Percentiles rank a stretch among this genome's conserved stretches.
Evolutionary conservation across 2,329 filamentous ascomycete genomes (phyloP).

Genomic region (Aureobasidium sp.): DNA sequence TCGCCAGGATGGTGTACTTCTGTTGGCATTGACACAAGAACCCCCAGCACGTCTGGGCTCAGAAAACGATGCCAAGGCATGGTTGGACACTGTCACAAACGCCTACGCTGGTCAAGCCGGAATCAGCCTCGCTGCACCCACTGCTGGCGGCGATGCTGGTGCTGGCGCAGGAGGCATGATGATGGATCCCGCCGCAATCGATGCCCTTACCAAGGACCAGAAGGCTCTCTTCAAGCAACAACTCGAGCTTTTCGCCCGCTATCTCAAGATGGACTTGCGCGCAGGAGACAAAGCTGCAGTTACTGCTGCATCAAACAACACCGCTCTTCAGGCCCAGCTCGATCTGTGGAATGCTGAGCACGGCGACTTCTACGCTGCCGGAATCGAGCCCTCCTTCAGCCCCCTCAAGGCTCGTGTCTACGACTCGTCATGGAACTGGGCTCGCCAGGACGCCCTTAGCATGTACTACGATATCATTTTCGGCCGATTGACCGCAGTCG

Average conservation of each 20-base stretch:
- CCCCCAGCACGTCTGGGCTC: constrained; percentile 80
- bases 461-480: constrained; percentile 99
- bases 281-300: constrained; percentile 94
- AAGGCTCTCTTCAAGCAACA: constrained; percentile 96
- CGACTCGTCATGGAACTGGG: constrained; percentile 99
- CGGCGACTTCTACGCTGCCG: constrained; percentile 89
- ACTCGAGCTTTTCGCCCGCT: constrained; percentile 86
- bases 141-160: constrained; percentile 63
- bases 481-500: constrained; percentile 82
- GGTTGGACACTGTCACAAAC: constrained; percentile 78
- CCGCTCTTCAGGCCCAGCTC: constrained; percentile 82
- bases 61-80: constrained; percentile 85
- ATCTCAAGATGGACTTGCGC: constrained; percentile 93
- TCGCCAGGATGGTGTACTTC: constrained; percentile 81
- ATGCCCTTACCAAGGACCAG: constrained; percentile 96
- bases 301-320: constrained; percentile 74
- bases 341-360: constrained; percentile 95
- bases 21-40: constrained; percentile 89
- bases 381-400: constrained; percentile 91
- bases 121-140: constrained; percentile 70
- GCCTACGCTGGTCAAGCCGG: constrained; percentile 83
- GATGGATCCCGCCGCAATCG: constrained; percentile 97
- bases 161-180: constrained; percentile 83
- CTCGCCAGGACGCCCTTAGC: constrained; percentile 87
- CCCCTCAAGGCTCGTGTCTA: constrained; percentile 91